phyloP scores from a whole-genome alignment of 225 moss, liverwort and hornwort genomes.

The Pseudoscleropodium purum region DNA sequence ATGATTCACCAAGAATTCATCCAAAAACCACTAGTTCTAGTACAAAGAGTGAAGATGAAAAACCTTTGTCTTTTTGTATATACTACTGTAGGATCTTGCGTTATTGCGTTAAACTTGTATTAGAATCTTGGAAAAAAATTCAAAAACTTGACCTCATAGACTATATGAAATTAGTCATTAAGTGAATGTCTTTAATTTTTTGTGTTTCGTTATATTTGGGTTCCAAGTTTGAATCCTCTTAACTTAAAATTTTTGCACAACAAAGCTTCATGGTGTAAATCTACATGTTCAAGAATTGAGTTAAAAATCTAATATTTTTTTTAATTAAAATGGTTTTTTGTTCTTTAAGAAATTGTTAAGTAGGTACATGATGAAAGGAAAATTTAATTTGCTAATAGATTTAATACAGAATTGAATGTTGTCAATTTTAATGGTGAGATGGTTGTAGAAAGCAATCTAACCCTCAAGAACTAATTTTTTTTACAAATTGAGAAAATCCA shows the following conservation, averaged over 20 bases:
- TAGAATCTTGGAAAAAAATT: background rate
- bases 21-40: fast-evolving
- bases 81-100: fast-evolving
- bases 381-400: background rate
- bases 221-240: fast-evolving
- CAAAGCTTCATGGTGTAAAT: background rate
- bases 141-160: no score
- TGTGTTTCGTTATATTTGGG: background rate
- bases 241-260: background rate
- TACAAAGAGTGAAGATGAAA: background rate
- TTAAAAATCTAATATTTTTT: background rate
- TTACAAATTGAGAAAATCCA: background rate
- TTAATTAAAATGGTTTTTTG: background rate
- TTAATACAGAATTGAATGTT: background rate
- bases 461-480: fast-evolving
- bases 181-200: no score
- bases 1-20: background rate
- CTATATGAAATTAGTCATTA: background rate
- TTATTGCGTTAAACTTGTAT: fast-evolving
- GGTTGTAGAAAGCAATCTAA: background rate
- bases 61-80: background rate
- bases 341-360: background rate
- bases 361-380: background rate
- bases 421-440: background rate
- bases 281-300: background rate